phyloP scores from a whole-genome alignment of 2,329 filamentous ascomycete species.

The Fusarium pseudoanthophilum region DNA sequence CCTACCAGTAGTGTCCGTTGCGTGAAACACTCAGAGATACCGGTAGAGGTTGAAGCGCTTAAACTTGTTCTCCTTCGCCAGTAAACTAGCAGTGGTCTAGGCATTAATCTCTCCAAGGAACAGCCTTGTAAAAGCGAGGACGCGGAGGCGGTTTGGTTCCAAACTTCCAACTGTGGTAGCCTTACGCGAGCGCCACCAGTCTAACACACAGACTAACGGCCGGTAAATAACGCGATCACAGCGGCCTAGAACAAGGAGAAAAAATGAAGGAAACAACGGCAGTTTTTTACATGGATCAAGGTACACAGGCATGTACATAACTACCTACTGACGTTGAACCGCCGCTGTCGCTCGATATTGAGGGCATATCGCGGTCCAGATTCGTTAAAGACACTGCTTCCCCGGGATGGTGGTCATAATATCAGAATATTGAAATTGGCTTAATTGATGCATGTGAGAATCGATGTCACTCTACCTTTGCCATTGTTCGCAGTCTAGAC shows the following conservation, averaged over 20 bases:
- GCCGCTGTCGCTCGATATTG: constrained; percentile 6
- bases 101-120: constrained; percentile 30
- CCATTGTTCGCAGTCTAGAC: constrained; percentile 1
- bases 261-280: constrained; percentile 7
- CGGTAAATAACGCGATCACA: constrained; percentile 25
- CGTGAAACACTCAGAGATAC: constrained; percentile 10
- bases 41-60: constrained; percentile 5
- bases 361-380: constrained; percentile 3
- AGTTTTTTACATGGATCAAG: not conserved
- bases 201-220: constrained; percentile 17
- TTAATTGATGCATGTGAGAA: constrained; percentile 1
- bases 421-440: constrained; percentile 4
- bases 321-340: not conserved
- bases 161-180: constrained; percentile 18
- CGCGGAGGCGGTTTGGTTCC: not conserved
- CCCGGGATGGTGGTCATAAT: not conserved
- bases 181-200: constrained; percentile 36
- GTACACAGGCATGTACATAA: not conserved
- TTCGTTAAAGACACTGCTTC: constrained; percentile 1
- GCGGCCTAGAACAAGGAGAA: constrained; percentile 35
- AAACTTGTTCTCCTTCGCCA: constrained; percentile 18
- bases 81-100: constrained; percentile 28
- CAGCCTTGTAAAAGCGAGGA: constrained; percentile 35
- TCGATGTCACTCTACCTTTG: constrained; percentile 13
- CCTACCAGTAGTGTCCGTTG: constrained; percentile 11